Conservation (phyloP, 2,329 filamentous ascomycete genomes). For the Fusarium armeniacum region DNA sequence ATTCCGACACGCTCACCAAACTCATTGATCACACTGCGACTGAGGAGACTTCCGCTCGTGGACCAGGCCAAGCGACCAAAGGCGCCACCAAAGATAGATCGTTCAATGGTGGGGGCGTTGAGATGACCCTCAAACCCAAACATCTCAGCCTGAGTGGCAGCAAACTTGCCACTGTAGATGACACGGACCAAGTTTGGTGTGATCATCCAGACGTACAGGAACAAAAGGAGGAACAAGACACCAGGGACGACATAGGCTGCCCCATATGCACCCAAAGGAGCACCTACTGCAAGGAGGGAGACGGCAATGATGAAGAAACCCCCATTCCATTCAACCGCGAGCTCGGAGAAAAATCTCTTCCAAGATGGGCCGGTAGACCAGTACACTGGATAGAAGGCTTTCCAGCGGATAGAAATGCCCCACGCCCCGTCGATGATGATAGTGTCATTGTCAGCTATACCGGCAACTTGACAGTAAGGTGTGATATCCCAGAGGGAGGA, state of each 20-base stretch:
- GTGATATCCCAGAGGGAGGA: conserved; percentile 55
- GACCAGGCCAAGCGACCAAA: conserved; percentile 52
- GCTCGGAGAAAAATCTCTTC: conserved; percentile 39
- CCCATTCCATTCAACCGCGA: conserved; percentile 44
- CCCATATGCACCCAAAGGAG: background rate
- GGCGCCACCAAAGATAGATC: conserved; percentile 51
- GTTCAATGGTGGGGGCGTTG: conserved; percentile 50
- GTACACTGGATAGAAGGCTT: conserved; percentile 50
- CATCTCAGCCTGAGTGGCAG: conserved; percentile 49
- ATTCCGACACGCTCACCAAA: conserved; percentile 48
- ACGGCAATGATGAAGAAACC: conserved; percentile 42
- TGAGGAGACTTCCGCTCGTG: conserved; percentile 50
- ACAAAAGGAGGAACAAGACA: conserved; percentile 46
- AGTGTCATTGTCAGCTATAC: conserved; percentile 53
- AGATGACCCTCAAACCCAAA: conserved; percentile 55
- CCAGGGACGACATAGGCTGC: conserved; percentile 21
- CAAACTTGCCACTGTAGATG: conserved; percentile 52
- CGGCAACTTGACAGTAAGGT: conserved; percentile 53
- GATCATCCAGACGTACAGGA: conserved; percentile 45
- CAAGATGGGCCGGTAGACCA: conserved; percentile 48
- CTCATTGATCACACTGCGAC: conserved; percentile 47
- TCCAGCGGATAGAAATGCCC: conserved; percentile 53
- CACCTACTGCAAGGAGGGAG: conserved; percentile 37
- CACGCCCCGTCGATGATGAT: conserved; percentile 54
- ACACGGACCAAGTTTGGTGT: conserved; percentile 47